A percentile compares a stretch with the other conserved stretches of the same genome.
Conservation (phyloP, 345 rosid genomes). For the Heritiera littoralis region DNA sequence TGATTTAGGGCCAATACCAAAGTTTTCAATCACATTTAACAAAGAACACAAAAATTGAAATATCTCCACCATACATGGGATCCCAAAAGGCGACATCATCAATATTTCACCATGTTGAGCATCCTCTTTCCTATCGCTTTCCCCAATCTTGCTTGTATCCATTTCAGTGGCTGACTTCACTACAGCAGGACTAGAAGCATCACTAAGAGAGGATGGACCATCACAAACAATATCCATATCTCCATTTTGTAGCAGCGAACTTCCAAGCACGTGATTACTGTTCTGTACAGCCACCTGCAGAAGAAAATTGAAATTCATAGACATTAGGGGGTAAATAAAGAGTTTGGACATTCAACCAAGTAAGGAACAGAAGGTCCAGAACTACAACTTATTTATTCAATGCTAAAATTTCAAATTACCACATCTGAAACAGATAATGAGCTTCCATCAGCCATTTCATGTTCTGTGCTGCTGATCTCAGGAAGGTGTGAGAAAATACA, state of each 20-base stretch:
- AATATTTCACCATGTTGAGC: conserved; percentile 40
- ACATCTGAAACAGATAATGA: conserved; percentile 22
- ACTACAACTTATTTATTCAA: neutral
- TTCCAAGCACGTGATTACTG: conserved; percentile 37
- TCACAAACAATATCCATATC: conserved; percentile 33
- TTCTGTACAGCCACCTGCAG: conserved; percentile 46
- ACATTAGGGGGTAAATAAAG: neutral
- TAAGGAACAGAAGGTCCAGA: neutral
- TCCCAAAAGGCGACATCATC: conserved; percentile 64
- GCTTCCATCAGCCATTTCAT: conserved; percentile 28
- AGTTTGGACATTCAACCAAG: conserved; percentile 6
- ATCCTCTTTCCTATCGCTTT: conserved; percentile 34
- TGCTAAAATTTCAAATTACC: conserved; percentile 36
- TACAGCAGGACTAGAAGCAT: conserved; percentile 31
- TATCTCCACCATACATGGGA: conserved; percentile 77
- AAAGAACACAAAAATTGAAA: conserved; percentile 67
- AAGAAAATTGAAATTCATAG: conserved; percentile 28
- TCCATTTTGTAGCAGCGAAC: conserved; percentile 48
- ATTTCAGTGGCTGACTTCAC: conserved; percentile 29
- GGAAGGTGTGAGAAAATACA: conserved; percentile 69
- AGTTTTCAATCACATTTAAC: conserved; percentile 55
- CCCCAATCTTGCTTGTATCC: conserved; percentile 36
- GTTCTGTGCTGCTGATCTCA: conserved; percentile 32
- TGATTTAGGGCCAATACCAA: conserved; percentile 50
- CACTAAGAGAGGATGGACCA: conserved; percentile 32